Base-by-base conservation (phyloP, 2,329 filamentous ascomycete genomes). In the Penicillium concentricum region DNA sequence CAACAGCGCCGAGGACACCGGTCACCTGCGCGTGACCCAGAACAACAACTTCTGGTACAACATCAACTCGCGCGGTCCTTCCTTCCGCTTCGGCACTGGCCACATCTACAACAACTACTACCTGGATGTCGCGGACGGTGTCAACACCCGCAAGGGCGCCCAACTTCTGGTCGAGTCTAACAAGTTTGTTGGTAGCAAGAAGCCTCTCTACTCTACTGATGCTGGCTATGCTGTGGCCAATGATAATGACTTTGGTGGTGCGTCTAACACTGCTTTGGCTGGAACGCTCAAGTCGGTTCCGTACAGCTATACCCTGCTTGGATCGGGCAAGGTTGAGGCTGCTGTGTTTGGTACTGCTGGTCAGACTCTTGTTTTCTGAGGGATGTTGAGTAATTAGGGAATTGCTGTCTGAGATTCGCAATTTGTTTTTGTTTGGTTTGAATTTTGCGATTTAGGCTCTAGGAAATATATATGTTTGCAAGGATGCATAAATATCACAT, bases 1-100 rank as follows among this genome's bases (percentile, higher is more conserved):
- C 73, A 87, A 87, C 75, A 74, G 61, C 34, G 74, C 67, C 48
- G 81, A 87, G 63, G 87, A 89, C 74, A 82, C 69, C 8, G 86
- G 86, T 61, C 78, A 85, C 68, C 78, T 89, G 44, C 82, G 77
- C 68, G 77, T 89, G 53, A 89, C 87, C 54, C 87, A 86, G 70
- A 80, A 81, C 74, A 83, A 87, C 79, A 89, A 89, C 81, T 78
- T 83, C 78, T 88, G 80, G 79, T 67, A 69, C 62, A 87, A 88
- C 77, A 73, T 87, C 69, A 85, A 87, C 79, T 86, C 82, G 8
- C 86, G 87, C 54, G 77, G 75, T 0, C 87, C 87, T 5, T 84
- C 81, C 4, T 69, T 88, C 70, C 85, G 86, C 63, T 89, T 89
- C 75, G 87, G 86, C 28, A 87, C 83, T 41, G 84, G 77, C 12